These are phyloP conservation scores for Colletotrichum neosansevieriae DNA, from an alignment of 2,329 filamentous ascomycete species.

Conservation along the genomic window DNA sequence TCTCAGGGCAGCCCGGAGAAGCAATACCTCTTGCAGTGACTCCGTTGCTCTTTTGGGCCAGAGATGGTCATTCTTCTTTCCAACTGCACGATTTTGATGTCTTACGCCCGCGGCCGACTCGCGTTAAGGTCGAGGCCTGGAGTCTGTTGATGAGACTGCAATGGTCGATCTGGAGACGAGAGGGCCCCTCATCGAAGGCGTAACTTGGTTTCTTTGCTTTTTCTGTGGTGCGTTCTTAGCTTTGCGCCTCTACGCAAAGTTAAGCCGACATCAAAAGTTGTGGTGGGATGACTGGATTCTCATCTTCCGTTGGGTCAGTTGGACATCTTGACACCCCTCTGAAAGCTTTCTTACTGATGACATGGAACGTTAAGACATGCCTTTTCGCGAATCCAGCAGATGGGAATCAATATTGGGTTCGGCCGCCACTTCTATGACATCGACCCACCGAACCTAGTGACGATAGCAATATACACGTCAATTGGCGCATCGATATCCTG, in stretches of 20 bases:
- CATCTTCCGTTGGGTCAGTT: slow-evolving; percentile 46
- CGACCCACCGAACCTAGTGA: slow-evolving; percentile 17
- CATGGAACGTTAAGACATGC: neutral
- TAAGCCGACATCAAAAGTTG: slow-evolving; percentile 37
- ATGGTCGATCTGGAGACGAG: slow-evolving; percentile 21
- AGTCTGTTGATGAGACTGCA: neutral
- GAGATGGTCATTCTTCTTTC: neutral
- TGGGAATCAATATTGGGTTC: slow-evolving; percentile 40
- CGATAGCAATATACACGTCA: slow-evolving; percentile 27
- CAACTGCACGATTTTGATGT: neutral
- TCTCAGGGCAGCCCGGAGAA: neutral
- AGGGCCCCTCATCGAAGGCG: slow-evolving; percentile 37
- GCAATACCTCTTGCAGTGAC: neutral
- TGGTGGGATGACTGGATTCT: slow-evolving; percentile 46
- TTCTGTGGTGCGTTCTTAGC: slow-evolving; percentile 42
- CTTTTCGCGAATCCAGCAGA: slow-evolving; percentile 26
- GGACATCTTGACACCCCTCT: rapidly evolving
- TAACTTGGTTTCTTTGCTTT: slow-evolving; percentile 47
- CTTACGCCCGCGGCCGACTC: slow-evolving; percentile 11
- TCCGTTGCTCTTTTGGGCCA: neutral
- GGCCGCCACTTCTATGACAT: slow-evolving; percentile 41
- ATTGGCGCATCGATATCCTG: slow-evolving; percentile 35
- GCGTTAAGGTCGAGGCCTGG: neutral
- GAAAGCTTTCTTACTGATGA: too few species aligned
- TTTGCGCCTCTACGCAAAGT: slow-evolving; percentile 43